Base-by-base conservation (phyloP, 805 yeast genomes). In the Yarrowia sp. region DNA sequence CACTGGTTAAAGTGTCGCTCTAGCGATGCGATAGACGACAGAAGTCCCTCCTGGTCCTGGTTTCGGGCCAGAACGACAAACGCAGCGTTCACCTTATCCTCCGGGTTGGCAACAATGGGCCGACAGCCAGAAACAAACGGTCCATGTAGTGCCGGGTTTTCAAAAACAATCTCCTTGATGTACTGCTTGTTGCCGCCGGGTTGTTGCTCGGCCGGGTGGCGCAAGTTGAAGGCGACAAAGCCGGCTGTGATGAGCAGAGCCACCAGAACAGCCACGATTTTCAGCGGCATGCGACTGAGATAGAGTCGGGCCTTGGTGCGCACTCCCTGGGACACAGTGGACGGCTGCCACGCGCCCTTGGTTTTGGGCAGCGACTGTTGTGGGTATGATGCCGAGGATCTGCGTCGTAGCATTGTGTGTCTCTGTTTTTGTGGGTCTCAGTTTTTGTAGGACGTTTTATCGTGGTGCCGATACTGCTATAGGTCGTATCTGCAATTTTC, bases 1-100 rank as follows among this genome's bases (percentile, higher is more conserved):
- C 97, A 91, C 70, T 92, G 92, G 74, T 93, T 93, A 78, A 92
- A 93, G 73, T 88, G 96, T 26, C 90, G 80, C 73, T 93, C 98
- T 64, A 95, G 72, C 2, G 92, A 85, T 32, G 78, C 75, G 82
- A 93, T 85, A 2, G 95, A 86, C 65, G 81, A 79, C 1, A 89
- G 71, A 1, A 91, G 96, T n/a, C 89, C 96, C 3, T 84, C 82
- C 1, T 91, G 66, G 71, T 93, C 98, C 3, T 83, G 78, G 72
- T 93, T 92, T 67, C 97, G 78, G 0, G 96, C 91, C 58, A 93
- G 77, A 73, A 92, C 87, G 24, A 92, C 90, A 68, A 93, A 81
- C 0, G 93, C 88, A 0, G 98, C 98, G 71, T 88, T 90, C 26
- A 58, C 51, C 41, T 43, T 41, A 21, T 40, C 63, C 21, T 41